phyloP scores from a whole-genome alignment of 371 early-diverging fungal species.

The Mucor irregularis region DNA sequence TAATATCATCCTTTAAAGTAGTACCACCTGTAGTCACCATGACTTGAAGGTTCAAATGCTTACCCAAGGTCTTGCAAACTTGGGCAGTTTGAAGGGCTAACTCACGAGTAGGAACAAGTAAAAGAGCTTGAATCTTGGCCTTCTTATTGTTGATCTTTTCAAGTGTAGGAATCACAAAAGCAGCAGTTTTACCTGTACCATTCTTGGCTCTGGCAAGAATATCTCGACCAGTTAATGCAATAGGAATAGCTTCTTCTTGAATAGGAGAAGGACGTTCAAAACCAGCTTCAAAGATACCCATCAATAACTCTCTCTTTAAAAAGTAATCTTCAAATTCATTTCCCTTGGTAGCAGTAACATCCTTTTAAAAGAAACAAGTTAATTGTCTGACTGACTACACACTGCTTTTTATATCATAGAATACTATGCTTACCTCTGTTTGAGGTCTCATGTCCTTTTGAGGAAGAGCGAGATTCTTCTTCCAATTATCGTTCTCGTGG shows the following conservation, averaged over 20 bases:
- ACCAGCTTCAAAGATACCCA: conserved; percentile 98
- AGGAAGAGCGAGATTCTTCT: conserved; percentile 71
- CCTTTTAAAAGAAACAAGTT: conserved; percentile 36
- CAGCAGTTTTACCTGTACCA: conserved; percentile 98
- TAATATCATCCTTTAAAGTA: conserved; percentile 95
- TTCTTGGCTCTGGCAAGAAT: conserved; percentile 96
- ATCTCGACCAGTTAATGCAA: conserved; percentile 93
- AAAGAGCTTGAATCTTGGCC: conserved; percentile 76
- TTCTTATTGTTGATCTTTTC: conserved; percentile 87
- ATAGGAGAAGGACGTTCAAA: conserved; percentile 98
- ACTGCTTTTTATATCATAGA: neutral
- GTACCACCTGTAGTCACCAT: conserved; percentile 98
- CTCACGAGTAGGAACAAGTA: conserved; percentile 97
- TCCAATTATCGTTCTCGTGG: conserved; percentile 72
- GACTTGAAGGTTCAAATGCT: conserved; percentile 88
- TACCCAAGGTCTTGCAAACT: conserved; percentile 90
- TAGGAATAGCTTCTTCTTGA: conserved; percentile 98
- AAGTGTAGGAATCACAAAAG: conserved; percentile 93
- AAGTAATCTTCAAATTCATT: conserved; percentile 97
- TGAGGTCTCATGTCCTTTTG: conserved; percentile 84
- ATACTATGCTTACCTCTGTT: conserved; percentile 65
- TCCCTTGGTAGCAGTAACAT: conserved; percentile 94
- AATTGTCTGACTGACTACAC: neutral
- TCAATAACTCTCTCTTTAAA: conserved; percentile 92
- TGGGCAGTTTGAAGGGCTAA: conserved; percentile 95